These are phyloP conservation scores for Poronia punctata DNA, from an alignment of 495 filamentous ascomycete genomes.

Conservation along the genomic window DNA sequence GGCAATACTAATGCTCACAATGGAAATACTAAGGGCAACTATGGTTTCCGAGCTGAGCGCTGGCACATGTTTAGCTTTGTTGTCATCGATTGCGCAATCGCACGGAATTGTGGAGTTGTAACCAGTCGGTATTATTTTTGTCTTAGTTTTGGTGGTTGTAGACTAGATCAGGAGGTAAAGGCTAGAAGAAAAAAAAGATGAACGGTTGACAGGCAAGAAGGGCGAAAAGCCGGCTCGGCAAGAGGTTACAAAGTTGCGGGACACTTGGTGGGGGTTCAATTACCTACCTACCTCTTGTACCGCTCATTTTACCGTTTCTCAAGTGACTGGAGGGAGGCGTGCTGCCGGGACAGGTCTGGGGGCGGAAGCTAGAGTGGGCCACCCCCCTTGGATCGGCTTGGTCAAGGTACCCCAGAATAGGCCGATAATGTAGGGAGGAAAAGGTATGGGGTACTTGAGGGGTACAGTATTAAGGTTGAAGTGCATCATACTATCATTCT, in stretches of 20 bases:
- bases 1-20: background rate
- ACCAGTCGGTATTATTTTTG: background rate
- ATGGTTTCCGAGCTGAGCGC: no score
- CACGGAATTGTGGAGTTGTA: constrained; percentile 1
- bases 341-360: no score
- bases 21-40: no score
- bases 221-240: background rate
- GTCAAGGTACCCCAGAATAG: no score
- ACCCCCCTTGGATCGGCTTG: no score
- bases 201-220: background rate
- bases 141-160: no score
- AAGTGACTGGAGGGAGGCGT: background rate
- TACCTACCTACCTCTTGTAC: background rate
- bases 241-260: background rate
- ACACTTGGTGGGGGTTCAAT: background rate
- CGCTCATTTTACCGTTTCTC: no score
- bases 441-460: background rate
- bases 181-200: constrained; percentile 2
- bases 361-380: no score
- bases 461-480: background rate
- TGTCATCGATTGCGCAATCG: constrained; percentile 5
- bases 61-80: no score
- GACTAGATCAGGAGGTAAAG: no score
- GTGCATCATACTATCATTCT: background rate
- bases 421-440: no score